Percentiles rank a stretch among this genome's conserved stretches.
Evolutionary conservation across 2,329 filamentous ascomycete genomes (phyloP).

Genomic region (Paraphaeosphaeria minitans): DNA sequence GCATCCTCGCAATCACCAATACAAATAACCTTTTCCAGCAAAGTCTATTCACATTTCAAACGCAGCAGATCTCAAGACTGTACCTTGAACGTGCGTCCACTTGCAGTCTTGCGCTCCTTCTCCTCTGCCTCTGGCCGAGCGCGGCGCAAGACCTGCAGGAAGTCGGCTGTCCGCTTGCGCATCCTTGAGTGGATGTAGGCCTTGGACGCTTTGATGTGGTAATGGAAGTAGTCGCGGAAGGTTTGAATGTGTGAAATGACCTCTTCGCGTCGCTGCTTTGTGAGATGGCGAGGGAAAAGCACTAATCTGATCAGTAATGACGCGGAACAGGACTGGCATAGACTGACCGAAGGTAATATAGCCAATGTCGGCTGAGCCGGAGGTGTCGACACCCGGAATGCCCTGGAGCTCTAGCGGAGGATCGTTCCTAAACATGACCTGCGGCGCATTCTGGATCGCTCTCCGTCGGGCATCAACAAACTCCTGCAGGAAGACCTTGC

Average conservation of each 20-base stretch:
- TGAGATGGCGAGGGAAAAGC: slow-evolving; percentile 93
- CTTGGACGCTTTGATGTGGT: slow-evolving; percentile 99
- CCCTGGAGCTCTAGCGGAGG: slow-evolving; percentile 89
- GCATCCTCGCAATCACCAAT: neutral
- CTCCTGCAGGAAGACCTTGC: slow-evolving; percentile 98
- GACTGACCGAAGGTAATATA: slow-evolving; percentile 94
- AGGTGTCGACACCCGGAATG: slow-evolving; percentile 76
- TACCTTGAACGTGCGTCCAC: slow-evolving; percentile 85
- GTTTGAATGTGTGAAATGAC: slow-evolving; percentile 99
- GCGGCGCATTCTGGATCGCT: slow-evolving; percentile 96
- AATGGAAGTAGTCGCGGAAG: slow-evolving; percentile 99
- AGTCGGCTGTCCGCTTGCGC: slow-evolving; percentile 96
- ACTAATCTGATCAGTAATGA: slow-evolving; percentile 59
- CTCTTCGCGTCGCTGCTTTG: slow-evolving; percentile 85
- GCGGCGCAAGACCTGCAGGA: slow-evolving; percentile 96
- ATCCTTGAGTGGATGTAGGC: slow-evolving; percentile 99
- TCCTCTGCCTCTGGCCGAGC: slow-evolving; percentile 95
- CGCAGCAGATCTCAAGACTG: slow-evolving; percentile 48
- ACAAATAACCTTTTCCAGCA: neutral
- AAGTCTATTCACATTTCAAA: neutral
- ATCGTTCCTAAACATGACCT: slow-evolving; percentile 95
- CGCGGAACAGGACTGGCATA: slow-evolving; percentile 16
- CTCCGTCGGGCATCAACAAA: slow-evolving; percentile 95
- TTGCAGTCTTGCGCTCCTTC: slow-evolving; percentile 97
- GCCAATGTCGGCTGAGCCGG: slow-evolving; percentile 83